Percentiles rank a stretch among this genome's conserved stretches.
phyloP scores from a whole-genome alignment of 352 stramenopile species.

The Phytophthora gonapodyides region DNA sequence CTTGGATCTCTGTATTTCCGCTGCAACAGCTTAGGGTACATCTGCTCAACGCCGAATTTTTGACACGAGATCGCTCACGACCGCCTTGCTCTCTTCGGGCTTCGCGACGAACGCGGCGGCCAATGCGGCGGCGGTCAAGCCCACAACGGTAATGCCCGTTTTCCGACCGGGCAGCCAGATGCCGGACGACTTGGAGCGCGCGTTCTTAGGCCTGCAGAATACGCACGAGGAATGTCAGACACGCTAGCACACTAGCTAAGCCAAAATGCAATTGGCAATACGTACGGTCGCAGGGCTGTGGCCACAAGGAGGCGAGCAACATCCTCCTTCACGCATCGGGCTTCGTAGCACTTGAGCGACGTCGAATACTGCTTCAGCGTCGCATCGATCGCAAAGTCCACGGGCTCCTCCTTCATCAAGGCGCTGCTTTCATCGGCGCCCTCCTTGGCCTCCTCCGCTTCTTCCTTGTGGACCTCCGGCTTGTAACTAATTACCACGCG shows the following conservation, averaged over 20 bases:
- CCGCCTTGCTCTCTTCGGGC: constrained; percentile 38
- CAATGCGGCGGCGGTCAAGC: constrained; percentile 15
- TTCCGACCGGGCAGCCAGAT: constrained; percentile 31
- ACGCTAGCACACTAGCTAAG: not conserved
- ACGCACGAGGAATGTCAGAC: constrained; percentile 5
- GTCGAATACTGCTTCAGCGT: constrained; percentile 55
- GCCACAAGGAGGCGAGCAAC: constrained; percentile 45
- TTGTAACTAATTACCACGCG: constrained; percentile 68
- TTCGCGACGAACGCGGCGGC: constrained; percentile 31
- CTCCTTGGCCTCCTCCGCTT: constrained; percentile 16
- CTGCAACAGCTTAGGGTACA: constrained; percentile 6
- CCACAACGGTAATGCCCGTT: constrained; percentile 18
- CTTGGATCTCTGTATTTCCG: constrained; percentile 9
- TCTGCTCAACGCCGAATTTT: constrained; percentile 34
- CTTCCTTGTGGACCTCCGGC: constrained; percentile 25
- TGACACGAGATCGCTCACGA: constrained; percentile 27
- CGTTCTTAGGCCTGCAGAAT: constrained; percentile 49
- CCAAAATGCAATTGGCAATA: too few species aligned
- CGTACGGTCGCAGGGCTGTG: constrained; percentile 60
- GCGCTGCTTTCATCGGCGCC: constrained; percentile 18
- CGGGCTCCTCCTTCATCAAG: constrained; percentile 20
- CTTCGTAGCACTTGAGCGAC: constrained; percentile 48
- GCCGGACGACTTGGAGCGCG: constrained; percentile 43
- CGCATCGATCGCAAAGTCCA: constrained; percentile 54
- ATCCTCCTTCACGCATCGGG: constrained; percentile 40